Evolutionary conservation across 352 stramenopile genomes (phyloP), one percentile per base, ranked within the genome.

Genomic region (Globisporangium polare): DNA sequence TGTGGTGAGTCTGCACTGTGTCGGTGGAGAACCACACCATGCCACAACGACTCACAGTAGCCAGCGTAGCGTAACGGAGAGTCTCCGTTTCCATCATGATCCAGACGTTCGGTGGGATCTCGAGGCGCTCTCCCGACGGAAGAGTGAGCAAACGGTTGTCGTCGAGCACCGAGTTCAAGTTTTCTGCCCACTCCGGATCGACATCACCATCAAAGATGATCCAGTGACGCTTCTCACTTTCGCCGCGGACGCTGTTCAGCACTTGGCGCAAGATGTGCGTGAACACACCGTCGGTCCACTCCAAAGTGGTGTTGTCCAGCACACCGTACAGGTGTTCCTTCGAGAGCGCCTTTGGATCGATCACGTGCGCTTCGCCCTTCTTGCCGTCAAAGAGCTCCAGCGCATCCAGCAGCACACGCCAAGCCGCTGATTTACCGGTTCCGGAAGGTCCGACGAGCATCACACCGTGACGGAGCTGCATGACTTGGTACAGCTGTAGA

Each of bases 31-130:
- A 99, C 96, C 97, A 99, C 31, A 99, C 92, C 97, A 99, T 99
- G 24, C 98, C 98, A 70, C 98, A 99, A 53, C 98, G 94, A 87
- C 90, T 99, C 42, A 99, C 98, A n/a, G 98, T 99, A 42, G 98
- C 98, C 17, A 98, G 88, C 26, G 98, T 99, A 9, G 98, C 98
- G 65, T 99, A 97, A 24, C 92, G 88, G 24, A 99, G 77, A 52
- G 92, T 99, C 61, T 99, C 98, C 3, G 99, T 99, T 79, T 99
- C 98, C 69, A 99, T 97, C 73, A 99, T 97, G 66, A 99, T 99
- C 73, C 97, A 96, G n/a, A 99, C 95, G 71, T 99, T 99, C 3
- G 92, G 74, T 17, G 97, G 97, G 53, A 99, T 98, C 64, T 95
- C 90, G 17, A 99, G 81, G 24, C 98, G 95, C 72, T 99, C 98